Base-by-base conservation (phyloP, 2,329 filamentous ascomycete genomes). In the Arthrobotrys sinensis region DNA sequence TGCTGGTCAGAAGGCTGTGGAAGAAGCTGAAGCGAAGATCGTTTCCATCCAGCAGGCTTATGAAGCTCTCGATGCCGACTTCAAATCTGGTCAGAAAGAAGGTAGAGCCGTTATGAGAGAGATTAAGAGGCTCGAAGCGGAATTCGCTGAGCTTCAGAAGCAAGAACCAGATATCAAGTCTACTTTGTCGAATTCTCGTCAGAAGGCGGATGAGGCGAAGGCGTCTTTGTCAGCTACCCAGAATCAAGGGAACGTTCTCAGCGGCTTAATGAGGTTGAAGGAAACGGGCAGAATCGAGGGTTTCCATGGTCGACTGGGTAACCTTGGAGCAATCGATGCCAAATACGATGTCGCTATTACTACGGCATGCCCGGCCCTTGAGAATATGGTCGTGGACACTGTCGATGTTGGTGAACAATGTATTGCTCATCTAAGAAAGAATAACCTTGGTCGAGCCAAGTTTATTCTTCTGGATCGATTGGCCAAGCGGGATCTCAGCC, bases 281-380 rank as follows among this genome's bases (percentile, higher is more conserved):
- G 96, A 98, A 83, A 97, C 96, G 21, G 96, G 96, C 11, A 92
- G 96, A 83, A 97, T 99, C 80, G 94, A 97, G 82, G 96, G 96
- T 1, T 99, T 99, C 85, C 94, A 99, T 82, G 96, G 96, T 28
- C 91, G 96, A 36, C 90, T 99, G 3, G 96, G 96, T 8, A 97
- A 98, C 81, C 89, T 99, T 0, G 96, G 96, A 50, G 91, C 93
- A 0, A 99, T 99, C 81, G 94, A 99, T 82, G 88, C 93, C 83
- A 93, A 93, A 85, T 99, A 97, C 84, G 96, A 99, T 82, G 90
- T 99, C 50, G 96, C 96, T n/a, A 97, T 99, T 78, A 99, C 96
- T 0, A 99, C 96, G 0, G 96, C 96, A 10, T 98, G 96, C 81
- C 91, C 93, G 53, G 89, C 92, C 1, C 89, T 99, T 8, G 93